A percentile compares a stretch with the other conserved stretches of the same genome.
These are phyloP conservation scores for Fusarium sp. DNA, from an alignment of 2,329 filamentous ascomycete genomes.

Conservation along the genomic window DNA sequence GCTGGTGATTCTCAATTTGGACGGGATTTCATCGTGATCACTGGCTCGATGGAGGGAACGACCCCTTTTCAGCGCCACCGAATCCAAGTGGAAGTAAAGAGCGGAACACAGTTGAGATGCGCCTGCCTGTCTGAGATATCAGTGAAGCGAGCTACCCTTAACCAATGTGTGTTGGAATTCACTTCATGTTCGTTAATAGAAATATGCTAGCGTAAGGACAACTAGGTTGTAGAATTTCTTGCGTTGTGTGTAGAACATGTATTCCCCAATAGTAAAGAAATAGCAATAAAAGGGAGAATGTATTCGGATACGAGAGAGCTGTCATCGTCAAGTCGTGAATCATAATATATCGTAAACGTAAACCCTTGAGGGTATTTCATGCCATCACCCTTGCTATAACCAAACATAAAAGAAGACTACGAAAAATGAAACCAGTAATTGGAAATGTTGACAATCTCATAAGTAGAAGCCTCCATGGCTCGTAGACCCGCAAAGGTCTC, in stretches of 20 bases:
- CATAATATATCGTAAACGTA: too few species aligned
- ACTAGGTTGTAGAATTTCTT: too few species aligned
- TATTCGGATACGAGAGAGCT: too few species aligned
- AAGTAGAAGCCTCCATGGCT: slow-evolving; percentile 21
- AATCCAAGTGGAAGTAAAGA: background rate
- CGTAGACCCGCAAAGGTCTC: slow-evolving; percentile 21
- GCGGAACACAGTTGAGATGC: background rate
- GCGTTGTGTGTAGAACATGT: too few species aligned
- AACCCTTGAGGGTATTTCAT: background rate
- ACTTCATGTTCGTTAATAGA: too few species aligned
- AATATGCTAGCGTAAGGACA: too few species aligned
- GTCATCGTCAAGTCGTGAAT: too few species aligned
- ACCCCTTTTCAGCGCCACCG: background rate
- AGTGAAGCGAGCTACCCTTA: too few species aligned
- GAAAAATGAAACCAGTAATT: slow-evolving; percentile 27
- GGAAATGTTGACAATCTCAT: slow-evolving; percentile 3
- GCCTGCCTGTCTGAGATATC: too few species aligned
- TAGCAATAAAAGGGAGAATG: too few species aligned
- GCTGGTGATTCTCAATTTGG: background rate
- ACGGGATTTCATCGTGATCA: background rate
- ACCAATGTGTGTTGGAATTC: too few species aligned
- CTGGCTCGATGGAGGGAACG: background rate
- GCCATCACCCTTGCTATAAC: background rate
- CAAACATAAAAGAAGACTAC: background rate
- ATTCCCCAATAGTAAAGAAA: too few species aligned